phyloP scores from a whole-genome alignment of 2,329 filamentous ascomycete genomes.

The Leptographium galeiforme region DNA sequence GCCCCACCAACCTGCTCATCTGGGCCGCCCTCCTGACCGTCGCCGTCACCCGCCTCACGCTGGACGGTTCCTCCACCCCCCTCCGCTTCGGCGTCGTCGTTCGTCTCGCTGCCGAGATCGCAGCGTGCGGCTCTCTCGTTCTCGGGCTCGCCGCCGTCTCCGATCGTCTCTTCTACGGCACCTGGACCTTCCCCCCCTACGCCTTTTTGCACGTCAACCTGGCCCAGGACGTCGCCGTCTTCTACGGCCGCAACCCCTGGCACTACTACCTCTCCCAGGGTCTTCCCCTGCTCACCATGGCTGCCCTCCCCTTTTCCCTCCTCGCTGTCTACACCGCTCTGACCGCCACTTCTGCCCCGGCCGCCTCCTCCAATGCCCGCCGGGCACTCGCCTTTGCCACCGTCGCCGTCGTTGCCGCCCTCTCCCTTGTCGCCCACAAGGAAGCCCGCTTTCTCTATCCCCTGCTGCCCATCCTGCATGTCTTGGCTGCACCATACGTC shows the following conservation, averaged over 20 bases:
- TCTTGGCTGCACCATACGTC: constrained; percentile 59
- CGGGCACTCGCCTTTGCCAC: constrained; percentile 45
- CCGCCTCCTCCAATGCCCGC: constrained; percentile 24
- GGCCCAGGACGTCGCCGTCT: constrained; percentile 71
- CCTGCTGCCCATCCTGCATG: constrained; percentile 71
- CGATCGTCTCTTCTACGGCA: constrained; percentile 68
- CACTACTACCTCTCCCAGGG: constrained; percentile 93
- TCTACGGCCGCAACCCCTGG: constrained; percentile 81
- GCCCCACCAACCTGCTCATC: constrained; percentile 79
- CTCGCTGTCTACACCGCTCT: constrained; percentile 44
- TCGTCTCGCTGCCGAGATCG: constrained; percentile 47
- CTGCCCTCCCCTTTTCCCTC: constrained; percentile 63
- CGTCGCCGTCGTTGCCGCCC: constrained; percentile 41
- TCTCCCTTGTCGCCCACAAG: constrained; percentile 83
- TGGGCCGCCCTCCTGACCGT: constrained; percentile 55
- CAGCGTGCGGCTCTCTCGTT: constrained; percentile 48
- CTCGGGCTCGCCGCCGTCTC: constrained; percentile 50
- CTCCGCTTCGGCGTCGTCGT: constrained; percentile 20
- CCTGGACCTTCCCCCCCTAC: constrained; percentile 80
- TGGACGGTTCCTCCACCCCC: constrained; percentile 15
- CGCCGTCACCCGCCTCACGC: constrained; percentile 26
- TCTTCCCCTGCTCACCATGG: constrained; percentile 73
- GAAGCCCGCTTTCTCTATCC: constrained; percentile 96
- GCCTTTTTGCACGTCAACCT: constrained; percentile 88
- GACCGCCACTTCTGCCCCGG: background rate